Conservation (phyloP, 495 filamentous ascomycete genomes). For the Penicillium lagena region DNA sequence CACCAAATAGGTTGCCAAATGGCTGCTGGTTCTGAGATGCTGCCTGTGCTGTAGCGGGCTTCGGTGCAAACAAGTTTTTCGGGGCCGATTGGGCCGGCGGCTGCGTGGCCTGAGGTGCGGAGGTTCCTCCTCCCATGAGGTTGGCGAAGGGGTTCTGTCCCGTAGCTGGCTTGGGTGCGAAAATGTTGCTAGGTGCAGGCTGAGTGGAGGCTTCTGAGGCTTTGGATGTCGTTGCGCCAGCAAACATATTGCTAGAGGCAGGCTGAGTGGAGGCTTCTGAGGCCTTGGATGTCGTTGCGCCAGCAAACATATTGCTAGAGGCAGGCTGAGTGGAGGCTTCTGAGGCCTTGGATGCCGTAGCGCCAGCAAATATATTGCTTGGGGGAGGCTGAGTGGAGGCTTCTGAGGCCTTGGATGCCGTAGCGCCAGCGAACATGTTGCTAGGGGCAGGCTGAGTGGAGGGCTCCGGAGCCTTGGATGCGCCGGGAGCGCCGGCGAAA, state of each 20-base stretch:
- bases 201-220: not conserved
- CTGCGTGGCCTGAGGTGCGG: not conserved
- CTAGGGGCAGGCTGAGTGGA: no score
- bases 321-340: slow-evolving; percentile 7
- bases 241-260: no score
- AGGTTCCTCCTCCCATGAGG: not conserved
- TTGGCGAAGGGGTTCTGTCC: not conserved
- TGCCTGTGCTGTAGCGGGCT: not conserved
- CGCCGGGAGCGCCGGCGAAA: not conserved
- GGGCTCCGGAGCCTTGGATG: not conserved
- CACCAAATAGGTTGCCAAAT: slow-evolving; percentile 1
- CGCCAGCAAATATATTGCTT: slow-evolving; percentile 2
- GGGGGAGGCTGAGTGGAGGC: no score
- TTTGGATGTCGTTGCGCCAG: not conserved
- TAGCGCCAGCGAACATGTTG: no score
- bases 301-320: slow-evolving; percentile 6
- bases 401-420: not conserved
- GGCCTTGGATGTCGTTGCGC: slow-evolving; percentile 1
- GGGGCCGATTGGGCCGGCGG: not conserved
- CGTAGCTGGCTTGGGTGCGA: not conserved
- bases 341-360: not conserved
- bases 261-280: not conserved
- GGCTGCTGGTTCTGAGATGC: not conserved
- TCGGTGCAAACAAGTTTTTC: slow-evolving; percentile 1
- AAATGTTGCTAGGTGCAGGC: slow-evolving; percentile 1